Evolutionary conservation across 768 basidiomycete species (phyloP), one percentile per base, ranked within the genome.

Genomic region (Mycena indigotica): DNA sequence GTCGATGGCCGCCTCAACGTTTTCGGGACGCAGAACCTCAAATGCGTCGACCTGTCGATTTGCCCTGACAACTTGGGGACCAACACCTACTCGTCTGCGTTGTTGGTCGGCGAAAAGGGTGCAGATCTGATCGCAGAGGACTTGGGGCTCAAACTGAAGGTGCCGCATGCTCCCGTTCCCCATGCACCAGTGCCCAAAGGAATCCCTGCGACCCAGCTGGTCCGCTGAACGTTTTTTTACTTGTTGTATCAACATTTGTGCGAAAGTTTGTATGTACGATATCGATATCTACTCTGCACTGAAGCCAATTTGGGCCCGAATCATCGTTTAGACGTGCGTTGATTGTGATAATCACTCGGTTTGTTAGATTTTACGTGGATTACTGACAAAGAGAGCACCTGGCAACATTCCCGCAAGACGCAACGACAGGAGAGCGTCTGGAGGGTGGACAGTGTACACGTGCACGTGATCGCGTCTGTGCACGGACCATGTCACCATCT

Each of bases 21-120:
- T 63, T 86, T 76, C 67, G 85, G 84, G 46, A 87, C 86, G 19
- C 69, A 83, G 71, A 86, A 86, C 76, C 75, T 88, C 66, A 88
- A 88, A 75, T 78, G 76, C 66, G 78, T 83, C 62, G 87, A 88
- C 71, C 75, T 88, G 75, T 84, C 82, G 71, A 86, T 88, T 73
- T 87, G 87, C 73, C 87, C 87, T 21, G 86, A 86, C 63, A 88
- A 88, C 71, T 71, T 87, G 62, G 86, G 85, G 57, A 87, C 86
- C 40, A 87, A 87, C 76, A 88, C 86, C 4, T 87, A 88, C 73
- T 87, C 85, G 28, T 85, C 85, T 55, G 87, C 87, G 16, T 71
- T 89, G 60, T 69, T 87, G 28, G 83, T 87, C 35, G 86, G 87
- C 28, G 86, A 88, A 77, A 88, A 88, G 73, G 86, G 84, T 28